A percentile compares a stretch with the other conserved stretches of the same genome.
phyloP scores from a whole-genome alignment of 2,329 filamentous ascomycete species.

The Diaporthe humulicola region DNA sequence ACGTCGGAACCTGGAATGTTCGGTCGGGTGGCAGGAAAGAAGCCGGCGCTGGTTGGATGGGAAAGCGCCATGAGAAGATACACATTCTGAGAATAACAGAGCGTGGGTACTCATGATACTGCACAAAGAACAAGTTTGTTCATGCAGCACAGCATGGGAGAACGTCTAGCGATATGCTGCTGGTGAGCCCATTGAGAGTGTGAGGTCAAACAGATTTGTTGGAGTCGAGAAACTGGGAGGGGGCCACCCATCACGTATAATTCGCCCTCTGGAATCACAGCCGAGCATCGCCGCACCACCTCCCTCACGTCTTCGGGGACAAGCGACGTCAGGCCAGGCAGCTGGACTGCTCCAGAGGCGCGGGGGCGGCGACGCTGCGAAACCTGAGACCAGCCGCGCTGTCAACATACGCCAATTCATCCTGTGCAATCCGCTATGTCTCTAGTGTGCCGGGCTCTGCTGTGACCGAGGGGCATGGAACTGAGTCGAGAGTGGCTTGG shows the following conservation, averaged over 20 bases:
- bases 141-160: background rate
- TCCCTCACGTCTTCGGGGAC: background rate
- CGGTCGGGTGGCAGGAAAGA: background rate
- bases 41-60: background rate
- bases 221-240: background rate
- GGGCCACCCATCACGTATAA: background rate
- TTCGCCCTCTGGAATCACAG: background rate
- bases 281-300: background rate
- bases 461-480: conserved; percentile 14
- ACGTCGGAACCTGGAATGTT: background rate
- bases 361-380: background rate
- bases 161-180: conserved; percentile 3
- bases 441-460: conserved; percentile 7
- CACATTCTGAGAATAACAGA: background rate
- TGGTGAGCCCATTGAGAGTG: conserved; percentile 14
- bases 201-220: background rate
- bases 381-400: conserved; percentile 28
- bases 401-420: conserved; percentile 29
- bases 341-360: background rate
- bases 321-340: background rate
- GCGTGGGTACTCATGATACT: background rate
- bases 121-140: background rate
- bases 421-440: conserved; percentile 23
- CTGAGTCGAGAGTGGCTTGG: conserved; percentile 22
- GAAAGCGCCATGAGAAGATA: background rate